Conservation (phyloP, 2,329 filamentous ascomycete species). For the Botrytis pseudocinerea region DNA sequence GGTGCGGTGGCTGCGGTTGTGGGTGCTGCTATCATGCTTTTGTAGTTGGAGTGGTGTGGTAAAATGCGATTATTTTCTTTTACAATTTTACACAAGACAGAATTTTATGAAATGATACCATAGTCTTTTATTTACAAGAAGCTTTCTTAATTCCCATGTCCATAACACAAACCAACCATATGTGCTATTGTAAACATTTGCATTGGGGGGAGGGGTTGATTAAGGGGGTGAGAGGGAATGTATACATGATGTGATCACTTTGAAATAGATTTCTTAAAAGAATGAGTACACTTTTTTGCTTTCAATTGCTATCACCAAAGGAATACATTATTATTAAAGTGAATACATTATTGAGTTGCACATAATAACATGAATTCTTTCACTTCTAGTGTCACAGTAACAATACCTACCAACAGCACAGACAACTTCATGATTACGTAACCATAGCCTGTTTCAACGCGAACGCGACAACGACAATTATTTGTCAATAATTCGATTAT, state of each 20-base stretch:
- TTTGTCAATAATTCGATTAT: conserved; percentile 1
- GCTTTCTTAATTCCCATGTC: not conserved
- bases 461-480: conserved; percentile 1
- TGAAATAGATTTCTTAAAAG: not conserved
- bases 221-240: not conserved
- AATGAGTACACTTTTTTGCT: no score
- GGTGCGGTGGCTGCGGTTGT: conserved; percentile 42
- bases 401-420: not conserved
- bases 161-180: not conserved
- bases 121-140: not conserved
- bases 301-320: not conserved
- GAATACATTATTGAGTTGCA: not conserved
- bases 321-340: not conserved
- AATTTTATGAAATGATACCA: not conserved
- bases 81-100: not conserved
- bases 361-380: not conserved
- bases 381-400: not conserved
- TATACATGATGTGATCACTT: not conserved
- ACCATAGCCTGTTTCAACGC: not conserved
- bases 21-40: conserved; percentile 3
- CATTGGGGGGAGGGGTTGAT: not conserved
- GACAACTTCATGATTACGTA: conserved; percentile 10
- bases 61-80: not conserved
- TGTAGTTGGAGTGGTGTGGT: not conserved
- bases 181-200: not conserved